Evolutionary conservation across 1,284 basidiomycete genomes (phyloP).

Genomic region (Leucoagaricus sp.): DNA sequence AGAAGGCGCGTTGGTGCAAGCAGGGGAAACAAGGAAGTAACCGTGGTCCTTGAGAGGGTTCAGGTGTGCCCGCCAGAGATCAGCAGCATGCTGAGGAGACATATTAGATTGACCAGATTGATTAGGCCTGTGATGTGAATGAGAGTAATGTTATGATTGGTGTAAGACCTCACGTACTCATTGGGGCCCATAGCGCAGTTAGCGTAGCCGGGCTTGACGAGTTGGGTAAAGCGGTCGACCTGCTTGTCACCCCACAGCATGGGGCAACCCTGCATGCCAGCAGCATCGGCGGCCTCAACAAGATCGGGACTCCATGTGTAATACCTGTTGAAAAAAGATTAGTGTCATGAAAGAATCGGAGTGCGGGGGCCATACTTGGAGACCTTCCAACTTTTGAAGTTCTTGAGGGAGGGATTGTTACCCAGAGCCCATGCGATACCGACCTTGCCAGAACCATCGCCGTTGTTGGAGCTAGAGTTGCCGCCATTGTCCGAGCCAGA

Average conservation of each 20-base stretch:
- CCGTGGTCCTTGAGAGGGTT: conserved; percentile 57
- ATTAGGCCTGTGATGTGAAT: conserved; percentile 38
- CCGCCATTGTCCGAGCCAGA: conserved; percentile 1
- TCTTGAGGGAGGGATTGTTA: conserved; percentile 43
- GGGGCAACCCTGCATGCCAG: conserved; percentile 54
- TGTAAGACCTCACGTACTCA: conserved; percentile 49
- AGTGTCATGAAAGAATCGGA: background rate
- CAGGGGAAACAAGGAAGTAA: conserved; percentile 64
- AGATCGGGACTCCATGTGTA: conserved; percentile 57
- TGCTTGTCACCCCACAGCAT: conserved; percentile 72
- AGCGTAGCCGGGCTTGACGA: conserved; percentile 51
- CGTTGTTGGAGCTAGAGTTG: background rate
- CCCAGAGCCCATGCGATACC: conserved; percentile 68
- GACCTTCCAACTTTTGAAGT: conserved; percentile 47
- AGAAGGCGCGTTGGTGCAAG: conserved; percentile 59
- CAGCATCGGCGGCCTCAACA: conserved; percentile 30
- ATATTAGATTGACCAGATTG: conserved; percentile 60
- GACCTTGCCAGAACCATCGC: conserved; percentile 44
- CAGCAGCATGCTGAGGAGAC: conserved; percentile 45
- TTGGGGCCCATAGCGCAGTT: conserved; percentile 65
- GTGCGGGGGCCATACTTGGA: conserved; percentile 41
- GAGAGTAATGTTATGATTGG: background rate
- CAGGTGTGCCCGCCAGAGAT: conserved; percentile 65
- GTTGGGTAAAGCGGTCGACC: conserved; percentile 40
- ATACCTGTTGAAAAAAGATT: conserved; percentile 37